Conservation (phyloP, 164 flowering plant genomes). For the Nymphaea thermarum region DNA sequence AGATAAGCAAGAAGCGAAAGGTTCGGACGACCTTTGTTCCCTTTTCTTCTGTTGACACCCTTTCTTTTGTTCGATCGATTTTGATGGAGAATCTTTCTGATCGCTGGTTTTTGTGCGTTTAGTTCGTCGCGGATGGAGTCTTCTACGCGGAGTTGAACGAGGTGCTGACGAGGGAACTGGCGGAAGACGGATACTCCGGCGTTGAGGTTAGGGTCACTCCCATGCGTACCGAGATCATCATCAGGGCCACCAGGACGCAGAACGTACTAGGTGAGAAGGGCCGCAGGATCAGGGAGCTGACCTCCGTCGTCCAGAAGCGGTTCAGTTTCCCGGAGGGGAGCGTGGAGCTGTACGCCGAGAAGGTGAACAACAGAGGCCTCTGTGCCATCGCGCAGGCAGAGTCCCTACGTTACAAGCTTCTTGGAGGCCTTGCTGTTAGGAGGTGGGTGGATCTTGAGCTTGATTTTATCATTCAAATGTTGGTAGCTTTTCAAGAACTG, state of each 20-base stretch:
- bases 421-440: slow-evolving; percentile 67
- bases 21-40: slow-evolving; percentile 8
- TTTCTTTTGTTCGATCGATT: neutral
- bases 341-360: slow-evolving; percentile 58
- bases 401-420: slow-evolving; percentile 65
- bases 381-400: slow-evolving; percentile 71
- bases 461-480: no score
- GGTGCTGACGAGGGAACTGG: slow-evolving; percentile 53
- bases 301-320: slow-evolving; percentile 58
- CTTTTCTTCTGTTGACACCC: neutral
- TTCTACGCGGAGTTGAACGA: slow-evolving; percentile 58
- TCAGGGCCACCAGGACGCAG: slow-evolving; percentile 55
- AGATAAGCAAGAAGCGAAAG: slow-evolving; percentile 64
- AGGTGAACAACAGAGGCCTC: slow-evolving; percentile 53
- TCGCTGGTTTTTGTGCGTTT: neutral
- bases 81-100: neutral
- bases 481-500: no score
- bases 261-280: slow-evolving; percentile 73
- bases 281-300: slow-evolving; percentile 54
- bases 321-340: slow-evolving; percentile 62
- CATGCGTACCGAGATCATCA: slow-evolving; percentile 65
- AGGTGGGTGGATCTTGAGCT: slow-evolving; percentile 15
- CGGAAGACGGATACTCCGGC: slow-evolving; percentile 69
- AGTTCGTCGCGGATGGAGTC: slow-evolving; percentile 66
- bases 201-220: slow-evolving; percentile 71